Conservation (phyloP, 2,329 filamentous ascomycete species). For the Fonsecaea pedrosoi region DNA sequence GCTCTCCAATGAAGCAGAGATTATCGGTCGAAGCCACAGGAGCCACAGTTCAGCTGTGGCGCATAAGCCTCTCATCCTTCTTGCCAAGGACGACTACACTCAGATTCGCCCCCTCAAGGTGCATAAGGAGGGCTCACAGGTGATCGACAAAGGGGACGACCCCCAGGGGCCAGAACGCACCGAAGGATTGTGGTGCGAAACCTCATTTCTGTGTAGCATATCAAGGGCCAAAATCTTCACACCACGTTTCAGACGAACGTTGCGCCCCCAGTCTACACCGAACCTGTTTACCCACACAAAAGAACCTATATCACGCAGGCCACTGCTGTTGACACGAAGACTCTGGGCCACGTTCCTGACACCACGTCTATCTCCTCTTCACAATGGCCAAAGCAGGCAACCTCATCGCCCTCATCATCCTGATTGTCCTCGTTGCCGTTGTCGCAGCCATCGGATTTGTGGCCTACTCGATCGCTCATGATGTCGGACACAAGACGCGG, state of each 20-base stretch:
- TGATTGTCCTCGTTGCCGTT: conserved; percentile 60
- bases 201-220: background rate
- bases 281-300: background rate
- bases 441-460: conserved; percentile 63
- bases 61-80: background rate
- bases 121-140: conserved; percentile 10
- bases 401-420: conserved; percentile 63
- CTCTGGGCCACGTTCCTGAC: background rate
- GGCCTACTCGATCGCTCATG: conserved; percentile 64
- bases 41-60: conserved; percentile 24
- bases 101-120: conserved; percentile 17
- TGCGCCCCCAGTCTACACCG: background rate
- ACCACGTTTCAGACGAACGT: background rate
- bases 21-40: conserved; percentile 11
- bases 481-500: conserved; percentile 63
- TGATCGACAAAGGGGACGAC: conserved; percentile 11
- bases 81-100: conserved; percentile 1
- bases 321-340: background rate
- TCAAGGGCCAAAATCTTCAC: background rate
- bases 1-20: conserved; percentile 2
- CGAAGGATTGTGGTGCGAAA: conserved; percentile 12
- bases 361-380: background rate
- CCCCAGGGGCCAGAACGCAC: background rate
- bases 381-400: conserved; percentile 35
- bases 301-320: background rate